These are phyloP conservation scores for Diaporthe sp. DNA, from an alignment of 2,329 filamentous ascomycete genomes.

Conservation along the genomic window DNA sequence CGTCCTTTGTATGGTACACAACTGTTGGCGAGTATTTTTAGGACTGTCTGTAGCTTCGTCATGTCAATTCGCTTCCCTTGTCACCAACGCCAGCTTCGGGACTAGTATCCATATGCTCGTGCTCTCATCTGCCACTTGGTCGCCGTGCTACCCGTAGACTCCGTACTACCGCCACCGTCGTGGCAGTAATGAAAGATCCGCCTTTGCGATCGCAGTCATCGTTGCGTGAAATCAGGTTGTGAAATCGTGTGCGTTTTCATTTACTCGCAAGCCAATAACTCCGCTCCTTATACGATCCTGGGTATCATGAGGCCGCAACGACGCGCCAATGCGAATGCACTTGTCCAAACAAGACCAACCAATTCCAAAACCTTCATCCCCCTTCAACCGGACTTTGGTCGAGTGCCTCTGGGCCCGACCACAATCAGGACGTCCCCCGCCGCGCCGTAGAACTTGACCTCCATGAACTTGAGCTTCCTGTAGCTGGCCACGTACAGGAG, in stretches of 20 bases:
- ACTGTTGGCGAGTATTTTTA: slow-evolving; percentile 20
- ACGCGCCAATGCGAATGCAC: not conserved
- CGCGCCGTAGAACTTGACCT: slow-evolving; percentile 74
- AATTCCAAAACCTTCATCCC: not conserved
- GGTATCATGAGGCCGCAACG: slow-evolving; percentile 16
- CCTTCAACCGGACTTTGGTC: not conserved
- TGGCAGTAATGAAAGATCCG: not conserved
- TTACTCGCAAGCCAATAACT: not conserved
- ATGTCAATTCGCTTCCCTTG: not conserved
- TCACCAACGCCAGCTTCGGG: not conserved
- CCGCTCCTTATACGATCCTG: not conserved
- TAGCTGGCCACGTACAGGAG: slow-evolving; percentile 79
- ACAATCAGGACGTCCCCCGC: slow-evolving; percentile 63
- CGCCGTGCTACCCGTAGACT: not conserved
- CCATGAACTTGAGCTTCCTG: slow-evolving; percentile 66
- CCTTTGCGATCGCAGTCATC: too few species aligned
- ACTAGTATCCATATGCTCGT: too few species aligned
- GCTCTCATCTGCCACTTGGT: not conserved
- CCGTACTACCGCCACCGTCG: not conserved
- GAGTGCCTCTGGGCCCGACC: slow-evolving; percentile 46
- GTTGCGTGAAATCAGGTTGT: not conserved
- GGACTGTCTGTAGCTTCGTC: slow-evolving; percentile 15
- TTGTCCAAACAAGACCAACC: not conserved
- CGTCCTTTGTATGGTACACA: slow-evolving; percentile 8
- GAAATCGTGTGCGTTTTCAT: not conserved